phyloP scores from a whole-genome alignment of 2,329 filamentous ascomycete species.

The Cladophialophora yegresii region DNA sequence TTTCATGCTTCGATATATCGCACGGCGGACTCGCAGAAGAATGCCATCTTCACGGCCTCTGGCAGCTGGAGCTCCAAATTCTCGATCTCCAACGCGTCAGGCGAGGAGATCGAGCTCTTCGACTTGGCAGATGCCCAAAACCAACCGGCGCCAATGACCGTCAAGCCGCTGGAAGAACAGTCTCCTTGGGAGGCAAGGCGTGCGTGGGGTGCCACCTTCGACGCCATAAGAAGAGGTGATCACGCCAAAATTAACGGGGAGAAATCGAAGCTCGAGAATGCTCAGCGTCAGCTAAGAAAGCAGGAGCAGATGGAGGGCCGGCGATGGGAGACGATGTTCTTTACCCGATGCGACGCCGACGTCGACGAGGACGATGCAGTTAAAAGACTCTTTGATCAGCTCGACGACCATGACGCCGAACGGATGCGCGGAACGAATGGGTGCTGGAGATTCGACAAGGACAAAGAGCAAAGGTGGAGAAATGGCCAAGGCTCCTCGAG shows the following conservation, averaged over 20 bases:
- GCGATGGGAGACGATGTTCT: slow-evolving; percentile 84
- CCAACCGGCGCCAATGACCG: slow-evolving; percentile 55
- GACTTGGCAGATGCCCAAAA: slow-evolving; percentile 42
- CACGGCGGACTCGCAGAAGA: slow-evolving; percentile 19
- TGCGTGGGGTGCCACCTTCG: slow-evolving; percentile 83
- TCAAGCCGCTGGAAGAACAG: slow-evolving; percentile 75
- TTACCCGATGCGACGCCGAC: slow-evolving; percentile 45
- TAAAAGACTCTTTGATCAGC: slow-evolving; percentile 14
- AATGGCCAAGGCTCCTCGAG: slow-evolving; percentile 19
- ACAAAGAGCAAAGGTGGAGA: slow-evolving; percentile 30
- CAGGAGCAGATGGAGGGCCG: slow-evolving; percentile 73
- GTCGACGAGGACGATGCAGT: slow-evolving; percentile 13
- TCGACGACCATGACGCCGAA: slow-evolving; percentile 17
- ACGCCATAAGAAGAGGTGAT: slow-evolving; percentile 76
- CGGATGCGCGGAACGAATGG: slow-evolving; percentile 26
- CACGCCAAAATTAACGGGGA: slow-evolving; percentile 76
- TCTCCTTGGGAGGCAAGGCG: slow-evolving; percentile 83
- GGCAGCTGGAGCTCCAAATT: slow-evolving; percentile 61
- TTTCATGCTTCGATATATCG: slow-evolving; percentile 31
- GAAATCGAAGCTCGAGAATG: slow-evolving; percentile 88
- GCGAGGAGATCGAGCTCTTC: slow-evolving; percentile 58
- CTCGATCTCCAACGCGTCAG: slow-evolving; percentile 64
- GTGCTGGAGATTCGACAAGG: slow-evolving; percentile 29
- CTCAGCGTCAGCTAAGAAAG: slow-evolving; percentile 75
- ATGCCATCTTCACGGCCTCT: slow-evolving; percentile 23